Evolutionary conservation across 2,329 filamentous ascomycete genomes (phyloP).

Genomic region (Tolypocladium pustulatum): DNA sequence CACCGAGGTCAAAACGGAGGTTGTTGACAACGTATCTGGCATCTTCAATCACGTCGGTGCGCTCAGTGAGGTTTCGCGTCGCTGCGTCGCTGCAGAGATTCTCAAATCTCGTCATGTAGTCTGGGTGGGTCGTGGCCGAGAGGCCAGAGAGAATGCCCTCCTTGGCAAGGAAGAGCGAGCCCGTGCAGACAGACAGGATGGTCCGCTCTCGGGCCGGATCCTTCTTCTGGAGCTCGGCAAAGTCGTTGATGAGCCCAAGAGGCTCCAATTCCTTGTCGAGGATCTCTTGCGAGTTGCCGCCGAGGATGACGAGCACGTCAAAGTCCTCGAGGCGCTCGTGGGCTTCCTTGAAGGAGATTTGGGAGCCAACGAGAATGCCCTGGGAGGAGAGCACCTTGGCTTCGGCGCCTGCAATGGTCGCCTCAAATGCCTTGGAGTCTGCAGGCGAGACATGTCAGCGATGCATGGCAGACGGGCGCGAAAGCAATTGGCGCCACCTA

Average conservation of each 20-base stretch:
- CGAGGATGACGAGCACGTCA: slow-evolving; percentile 69
- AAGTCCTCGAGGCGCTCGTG: slow-evolving; percentile 64
- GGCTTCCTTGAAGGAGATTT: slow-evolving; percentile 71
- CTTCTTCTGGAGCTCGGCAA: slow-evolving; percentile 68
- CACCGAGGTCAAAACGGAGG: slow-evolving; percentile 72
- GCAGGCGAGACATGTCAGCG: slow-evolving; percentile 1
- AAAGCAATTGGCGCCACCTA: slow-evolving; percentile 15
- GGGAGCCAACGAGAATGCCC: slow-evolving; percentile 60
- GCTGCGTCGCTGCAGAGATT: slow-evolving; percentile 68
- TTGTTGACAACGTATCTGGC: slow-evolving; percentile 84
- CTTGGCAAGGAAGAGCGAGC: slow-evolving; percentile 65
- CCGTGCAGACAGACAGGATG: slow-evolving; percentile 70
- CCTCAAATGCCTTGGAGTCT: slow-evolving; percentile 48
- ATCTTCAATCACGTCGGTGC: slow-evolving; percentile 74
- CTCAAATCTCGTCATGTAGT: slow-evolving; percentile 71
- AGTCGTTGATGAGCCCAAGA: slow-evolving; percentile 62
- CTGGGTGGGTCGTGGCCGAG: slow-evolving; percentile 72
- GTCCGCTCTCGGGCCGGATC: slow-evolving; percentile 74
- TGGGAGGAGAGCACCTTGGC: slow-evolving; percentile 46
- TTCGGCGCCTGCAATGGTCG: slow-evolving; percentile 43
- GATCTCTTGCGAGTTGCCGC: slow-evolving; percentile 54
- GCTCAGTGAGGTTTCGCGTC: slow-evolving; percentile 59
- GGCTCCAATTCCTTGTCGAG: slow-evolving; percentile 60
- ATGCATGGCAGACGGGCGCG: neutral
- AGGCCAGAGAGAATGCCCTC: slow-evolving; percentile 69